A percentile compares a stretch with the other conserved stretches of the same genome.
Conservation (phyloP, 768 basidiomycete genomes). For the Tylopilus balloui region DNA sequence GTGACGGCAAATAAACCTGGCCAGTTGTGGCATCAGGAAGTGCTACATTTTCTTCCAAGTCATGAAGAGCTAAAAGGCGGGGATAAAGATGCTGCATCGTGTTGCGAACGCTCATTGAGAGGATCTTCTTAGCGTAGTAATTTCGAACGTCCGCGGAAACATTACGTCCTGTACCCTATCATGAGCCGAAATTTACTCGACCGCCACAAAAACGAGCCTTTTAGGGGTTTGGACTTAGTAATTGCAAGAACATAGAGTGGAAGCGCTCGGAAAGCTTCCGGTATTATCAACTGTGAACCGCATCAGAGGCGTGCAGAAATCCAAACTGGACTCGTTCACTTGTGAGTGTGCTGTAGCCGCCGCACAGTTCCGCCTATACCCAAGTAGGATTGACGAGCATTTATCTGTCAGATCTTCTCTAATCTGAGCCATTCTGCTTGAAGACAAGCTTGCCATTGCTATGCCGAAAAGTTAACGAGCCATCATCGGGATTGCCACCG, state of each 20-base stretch:
- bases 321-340: slow-evolving; percentile 39
- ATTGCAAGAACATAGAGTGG: slow-evolving; percentile 79
- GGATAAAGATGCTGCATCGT: slow-evolving; percentile 86
- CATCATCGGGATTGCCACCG: not conserved
- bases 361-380: slow-evolving; percentile 88
- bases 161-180: slow-evolving; percentile 53
- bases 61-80: slow-evolving; percentile 81
- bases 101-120: slow-evolving; percentile 61
- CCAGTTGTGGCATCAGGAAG: slow-evolving; percentile 60
- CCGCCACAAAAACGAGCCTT: slow-evolving; percentile 51
- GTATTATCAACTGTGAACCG: slow-evolving; percentile 73
- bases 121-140: slow-evolving; percentile 72
- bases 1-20: slow-evolving; percentile 60
- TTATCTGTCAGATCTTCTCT: slow-evolving; percentile 81
- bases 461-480: not conserved
- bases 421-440: slow-evolving; percentile 64
- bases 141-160: slow-evolving; percentile 95
- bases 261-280: slow-evolving; percentile 86
- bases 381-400: slow-evolving; percentile 75
- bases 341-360: slow-evolving; percentile 72
- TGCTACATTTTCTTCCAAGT: slow-evolving; percentile 66
- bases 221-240: slow-evolving; percentile 87
- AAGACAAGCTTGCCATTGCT: slow-evolving; percentile 69
- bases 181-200: slow-evolving; percentile 5
- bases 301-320: slow-evolving; percentile 6